Evolutionary conservation across 2,329 filamentous ascomycete species (phyloP).

Genomic region (Davidsoniella neocaledoniae): DNA sequence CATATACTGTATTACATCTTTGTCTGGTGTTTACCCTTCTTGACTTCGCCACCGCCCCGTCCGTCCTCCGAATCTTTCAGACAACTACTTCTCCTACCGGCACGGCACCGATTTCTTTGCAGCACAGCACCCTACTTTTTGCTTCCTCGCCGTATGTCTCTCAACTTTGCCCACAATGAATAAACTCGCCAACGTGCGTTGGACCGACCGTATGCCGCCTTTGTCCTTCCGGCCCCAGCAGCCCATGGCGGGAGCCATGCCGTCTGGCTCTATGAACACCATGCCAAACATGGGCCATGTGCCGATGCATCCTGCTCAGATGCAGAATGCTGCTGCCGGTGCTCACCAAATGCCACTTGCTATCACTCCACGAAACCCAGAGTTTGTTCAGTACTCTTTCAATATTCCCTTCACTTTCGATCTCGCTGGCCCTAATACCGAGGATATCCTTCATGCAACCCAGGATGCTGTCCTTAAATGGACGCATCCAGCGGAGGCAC

Average conservation of each 20-base stretch:
- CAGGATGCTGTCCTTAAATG: slow-evolving; percentile 75
- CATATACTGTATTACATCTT: neutral
- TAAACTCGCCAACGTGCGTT: slow-evolving; percentile 56
- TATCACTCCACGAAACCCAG: slow-evolving; percentile 6
- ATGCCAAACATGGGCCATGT: slow-evolving; percentile 11
- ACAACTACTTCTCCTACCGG: neutral
- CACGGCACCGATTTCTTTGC: no score
- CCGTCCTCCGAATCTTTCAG: neutral
- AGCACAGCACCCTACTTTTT: slow-evolving; percentile 4
- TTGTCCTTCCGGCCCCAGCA: slow-evolving; percentile 10
- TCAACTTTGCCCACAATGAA: slow-evolving; percentile 36
- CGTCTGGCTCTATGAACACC: slow-evolving; percentile 5
- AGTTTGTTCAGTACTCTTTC: slow-evolving; percentile 68
- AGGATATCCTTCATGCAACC: slow-evolving; percentile 88
- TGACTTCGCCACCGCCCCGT: slow-evolving; percentile 6
- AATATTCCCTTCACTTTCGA: slow-evolving; percentile 93
- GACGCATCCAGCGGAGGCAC: slow-evolving; percentile 79
- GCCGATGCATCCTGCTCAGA: slow-evolving; percentile 29
- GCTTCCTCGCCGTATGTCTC: slow-evolving; percentile 8
- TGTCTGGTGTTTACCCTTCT: slow-evolving; percentile 1
- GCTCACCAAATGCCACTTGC: slow-evolving; percentile 10
- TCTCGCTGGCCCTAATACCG: slow-evolving; percentile 77
- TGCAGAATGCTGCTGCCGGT: slow-evolving; percentile 7
- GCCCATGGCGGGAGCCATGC: slow-evolving; percentile 6
- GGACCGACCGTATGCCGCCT: slow-evolving; percentile 44